Percentiles rank a stretch among this genome's conserved stretches.
Conservation (phyloP, 164 flowering plant species). For the Protea cynaroides region DNA sequence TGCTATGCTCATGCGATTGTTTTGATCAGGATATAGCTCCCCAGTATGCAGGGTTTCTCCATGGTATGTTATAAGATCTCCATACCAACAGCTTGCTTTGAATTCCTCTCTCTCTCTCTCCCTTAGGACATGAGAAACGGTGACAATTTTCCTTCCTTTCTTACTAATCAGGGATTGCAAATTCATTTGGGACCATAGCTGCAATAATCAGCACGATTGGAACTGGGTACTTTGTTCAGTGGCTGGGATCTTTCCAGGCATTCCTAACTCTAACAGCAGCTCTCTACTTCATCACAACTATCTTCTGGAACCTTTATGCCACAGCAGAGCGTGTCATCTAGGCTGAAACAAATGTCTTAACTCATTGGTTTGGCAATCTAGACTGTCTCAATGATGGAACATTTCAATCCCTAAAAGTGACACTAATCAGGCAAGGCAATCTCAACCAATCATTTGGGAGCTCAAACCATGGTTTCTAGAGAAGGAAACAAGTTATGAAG, state of each 20-base stretch:
- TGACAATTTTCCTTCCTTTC: neutral
- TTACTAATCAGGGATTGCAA: constrained; percentile 59
- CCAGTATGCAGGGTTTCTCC: constrained; percentile 83
- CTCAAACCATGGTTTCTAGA: too few species aligned
- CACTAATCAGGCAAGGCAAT: too few species aligned
- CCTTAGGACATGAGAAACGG: too few species aligned
- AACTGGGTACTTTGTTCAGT: constrained; percentile 88
- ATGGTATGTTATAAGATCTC: constrained; percentile 42
- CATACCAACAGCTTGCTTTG: neutral
- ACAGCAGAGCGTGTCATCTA: constrained; percentile 83
- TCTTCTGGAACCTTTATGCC: constrained; percentile 85
- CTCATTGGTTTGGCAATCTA: too few species aligned
- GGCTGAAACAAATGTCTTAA: neutral
- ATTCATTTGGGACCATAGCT: constrained; percentile 81
- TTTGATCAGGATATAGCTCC: constrained; percentile 87
- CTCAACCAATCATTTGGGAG: too few species aligned
- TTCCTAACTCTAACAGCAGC: constrained; percentile 76
- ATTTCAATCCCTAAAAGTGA: too few species aligned
- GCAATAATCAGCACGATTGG: constrained; percentile 94
- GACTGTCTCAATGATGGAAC: too few species aligned
- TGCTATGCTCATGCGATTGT: neutral
- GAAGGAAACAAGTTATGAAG: too few species aligned
- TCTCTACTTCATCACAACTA: constrained; percentile 62
- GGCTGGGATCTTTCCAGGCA: constrained; percentile 97
- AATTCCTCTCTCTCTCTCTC: neutral